phyloP scores from a whole-genome alignment of 2,329 filamentous ascomycete genomes.

The Pseudopithomyces maydicus region DNA sequence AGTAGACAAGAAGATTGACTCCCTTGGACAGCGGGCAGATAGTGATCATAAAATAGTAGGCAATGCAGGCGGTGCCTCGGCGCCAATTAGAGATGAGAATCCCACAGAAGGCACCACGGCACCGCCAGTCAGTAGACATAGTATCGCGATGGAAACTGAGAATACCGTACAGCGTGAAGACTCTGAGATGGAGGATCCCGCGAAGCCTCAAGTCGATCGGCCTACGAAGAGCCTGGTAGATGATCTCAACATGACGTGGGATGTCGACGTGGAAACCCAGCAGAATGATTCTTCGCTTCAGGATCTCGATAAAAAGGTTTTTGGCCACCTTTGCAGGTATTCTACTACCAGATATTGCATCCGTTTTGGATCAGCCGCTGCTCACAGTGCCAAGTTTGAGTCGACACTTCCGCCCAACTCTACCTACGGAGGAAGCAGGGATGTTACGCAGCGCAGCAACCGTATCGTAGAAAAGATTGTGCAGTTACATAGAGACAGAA shows the following conservation, averaged over 20 bases:
- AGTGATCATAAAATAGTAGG: neutral
- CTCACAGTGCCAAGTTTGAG: slow-evolving; percentile 15
- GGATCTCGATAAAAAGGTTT: slow-evolving; percentile 1
- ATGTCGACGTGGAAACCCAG: slow-evolving; percentile 2
- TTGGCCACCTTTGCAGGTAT: slow-evolving; percentile 9
- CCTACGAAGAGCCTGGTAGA: slow-evolving; percentile 9
- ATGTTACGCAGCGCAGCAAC: slow-evolving; percentile 14
- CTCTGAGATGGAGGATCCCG: neutral
- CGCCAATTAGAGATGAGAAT: neutral
- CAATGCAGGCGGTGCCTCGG: neutral
- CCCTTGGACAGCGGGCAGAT: neutral
- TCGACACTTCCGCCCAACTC: slow-evolving; percentile 10
- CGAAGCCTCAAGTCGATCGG: neutral
- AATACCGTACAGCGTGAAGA: no score
- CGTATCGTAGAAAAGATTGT: slow-evolving; percentile 19
- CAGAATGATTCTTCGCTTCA: slow-evolving; percentile 6
- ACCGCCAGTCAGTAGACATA: neutral
- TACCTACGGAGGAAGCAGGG: slow-evolving; percentile 7
- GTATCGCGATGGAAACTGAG: neutral
- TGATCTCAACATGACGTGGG: slow-evolving; percentile 11
- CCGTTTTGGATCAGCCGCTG: slow-evolving; percentile 1
- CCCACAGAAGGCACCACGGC: neutral
- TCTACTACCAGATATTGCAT: slow-evolving; percentile 9
- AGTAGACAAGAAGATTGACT: neutral
- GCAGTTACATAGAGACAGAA: slow-evolving; percentile 6